Conservation (phyloP, 2,329 filamentous ascomycete genomes). For the Cladorrhinum sp. region DNA sequence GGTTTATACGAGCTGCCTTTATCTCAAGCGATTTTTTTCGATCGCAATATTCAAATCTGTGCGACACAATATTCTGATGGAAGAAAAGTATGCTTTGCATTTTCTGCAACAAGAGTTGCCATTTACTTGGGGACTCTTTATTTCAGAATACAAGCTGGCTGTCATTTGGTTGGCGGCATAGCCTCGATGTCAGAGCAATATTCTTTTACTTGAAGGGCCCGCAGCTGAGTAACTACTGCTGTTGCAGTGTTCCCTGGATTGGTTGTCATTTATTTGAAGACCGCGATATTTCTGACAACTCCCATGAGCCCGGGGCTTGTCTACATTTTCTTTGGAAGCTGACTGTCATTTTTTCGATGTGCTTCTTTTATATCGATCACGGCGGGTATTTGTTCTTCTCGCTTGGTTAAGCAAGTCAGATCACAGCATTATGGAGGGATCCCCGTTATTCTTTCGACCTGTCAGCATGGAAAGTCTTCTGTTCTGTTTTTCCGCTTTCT, state of each 20-base stretch:
- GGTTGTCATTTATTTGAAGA: too few relatives aligned
- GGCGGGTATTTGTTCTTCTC: neutral
- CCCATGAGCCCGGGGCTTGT: too few relatives aligned
- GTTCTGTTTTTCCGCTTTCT: neutral
- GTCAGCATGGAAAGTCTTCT: neutral
- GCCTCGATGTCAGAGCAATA: neutral
- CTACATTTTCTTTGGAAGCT: too few relatives aligned
- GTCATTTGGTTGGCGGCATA: neutral
- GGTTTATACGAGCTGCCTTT: neutral
- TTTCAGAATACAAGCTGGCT: neutral
- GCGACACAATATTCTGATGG: neutral
- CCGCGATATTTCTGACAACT: too few relatives aligned
- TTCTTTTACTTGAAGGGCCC: neutral
- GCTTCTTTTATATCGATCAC: too few relatives aligned
- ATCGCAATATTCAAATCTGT: neutral
- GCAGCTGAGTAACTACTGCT: neutral
- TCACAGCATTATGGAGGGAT: neutral
- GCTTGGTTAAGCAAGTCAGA: too few relatives aligned
- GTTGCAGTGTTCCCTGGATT: neutral
- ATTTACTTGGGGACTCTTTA: neutral
- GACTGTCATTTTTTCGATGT: too few relatives aligned
- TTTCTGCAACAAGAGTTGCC: neutral
- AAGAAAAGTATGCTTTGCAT: neutral
- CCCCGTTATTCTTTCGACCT: neutral
- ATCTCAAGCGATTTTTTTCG: neutral